phyloP scores from a whole-genome alignment of 371 early-diverging fungal genomes.

The Mortierella sp. region DNA sequence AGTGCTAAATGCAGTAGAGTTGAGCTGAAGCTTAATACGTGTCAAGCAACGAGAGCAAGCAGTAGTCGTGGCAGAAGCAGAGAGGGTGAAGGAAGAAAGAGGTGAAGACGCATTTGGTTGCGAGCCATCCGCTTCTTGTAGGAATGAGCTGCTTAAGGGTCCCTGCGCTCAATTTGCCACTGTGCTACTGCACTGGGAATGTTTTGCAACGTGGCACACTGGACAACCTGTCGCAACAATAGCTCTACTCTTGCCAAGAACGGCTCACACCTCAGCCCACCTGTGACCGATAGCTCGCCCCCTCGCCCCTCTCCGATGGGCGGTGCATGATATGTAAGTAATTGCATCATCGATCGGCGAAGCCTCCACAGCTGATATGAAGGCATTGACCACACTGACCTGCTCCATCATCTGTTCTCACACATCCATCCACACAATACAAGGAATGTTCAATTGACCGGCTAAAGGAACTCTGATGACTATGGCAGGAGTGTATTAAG shows the following conservation, averaged over 20 bases:
- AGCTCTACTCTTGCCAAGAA: not conserved
- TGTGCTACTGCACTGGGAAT: not conserved
- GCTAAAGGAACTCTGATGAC: too few species aligned
- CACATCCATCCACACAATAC: too few species aligned
- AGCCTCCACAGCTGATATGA: too few species aligned
- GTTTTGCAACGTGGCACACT: constrained; percentile 36
- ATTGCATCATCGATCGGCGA: too few species aligned
- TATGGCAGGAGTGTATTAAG: too few species aligned
- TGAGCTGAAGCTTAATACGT: constrained; percentile 17
- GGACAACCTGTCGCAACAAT: not conserved
- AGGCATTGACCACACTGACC: not conserved
- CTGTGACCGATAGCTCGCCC: too few species aligned
- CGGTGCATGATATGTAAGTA: too few species aligned
- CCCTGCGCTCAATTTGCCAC: not conserved
- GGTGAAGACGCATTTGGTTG: not conserved
- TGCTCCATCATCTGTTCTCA: too few species aligned
- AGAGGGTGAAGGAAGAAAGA: constrained; percentile 16
- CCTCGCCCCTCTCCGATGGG: too few species aligned
- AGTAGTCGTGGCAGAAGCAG: constrained; percentile 24
- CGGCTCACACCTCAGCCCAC: not conserved
- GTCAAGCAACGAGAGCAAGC: constrained; percentile 16
- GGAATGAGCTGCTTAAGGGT: constrained; percentile 5
- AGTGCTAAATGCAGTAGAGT: not conserved
- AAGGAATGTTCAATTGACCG: too few species aligned
- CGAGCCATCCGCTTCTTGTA: constrained; percentile 1